A percentile compares a stretch with the other conserved stretches of the same genome.
phyloP scores from a whole-genome alignment of 2,329 filamentous ascomycete genomes.

The Aspergillus sp. region DNA sequence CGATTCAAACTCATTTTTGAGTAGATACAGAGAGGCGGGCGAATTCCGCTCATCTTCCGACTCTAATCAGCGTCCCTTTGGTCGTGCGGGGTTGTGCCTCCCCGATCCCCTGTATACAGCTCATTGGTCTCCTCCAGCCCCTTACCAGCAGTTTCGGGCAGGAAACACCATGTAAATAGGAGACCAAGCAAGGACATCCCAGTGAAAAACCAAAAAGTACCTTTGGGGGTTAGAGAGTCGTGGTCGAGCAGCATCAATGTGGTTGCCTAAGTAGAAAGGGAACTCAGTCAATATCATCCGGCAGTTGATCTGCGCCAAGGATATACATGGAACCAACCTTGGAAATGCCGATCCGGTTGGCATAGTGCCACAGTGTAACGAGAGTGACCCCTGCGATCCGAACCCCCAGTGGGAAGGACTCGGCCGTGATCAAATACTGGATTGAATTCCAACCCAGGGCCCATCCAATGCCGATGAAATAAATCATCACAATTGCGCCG shows the following conservation, averaged over 20 bases:
- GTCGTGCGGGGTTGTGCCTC: background rate
- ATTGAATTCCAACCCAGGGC: slow-evolving; percentile 9
- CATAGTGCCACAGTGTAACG: slow-evolving; percentile 5
- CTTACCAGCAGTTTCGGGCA: slow-evolving; percentile 10
- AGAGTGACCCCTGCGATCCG: background rate
- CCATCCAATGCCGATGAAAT: slow-evolving; percentile 4
- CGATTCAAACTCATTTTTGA: background rate
- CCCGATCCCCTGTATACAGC: background rate
- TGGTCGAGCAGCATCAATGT: slow-evolving; percentile 25
- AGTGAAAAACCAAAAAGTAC: slow-evolving; percentile 14
- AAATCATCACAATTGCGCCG: slow-evolving; percentile 8
- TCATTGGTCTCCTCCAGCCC: slow-evolving; percentile 9
- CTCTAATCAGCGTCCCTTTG: background rate
- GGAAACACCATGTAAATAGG: slow-evolving; percentile 1
- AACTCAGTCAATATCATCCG: background rate
- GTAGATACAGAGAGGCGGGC: background rate
- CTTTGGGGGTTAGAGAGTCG: slow-evolving; percentile 33
- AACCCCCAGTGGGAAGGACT: slow-evolving; percentile 1
- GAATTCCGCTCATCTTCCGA: background rate
- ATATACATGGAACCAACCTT: background rate
- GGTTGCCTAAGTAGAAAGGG: background rate
- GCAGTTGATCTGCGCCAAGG: background rate
- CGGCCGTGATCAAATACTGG: slow-evolving; percentile 8
- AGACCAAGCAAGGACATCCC: slow-evolving; percentile 9
- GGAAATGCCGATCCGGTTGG: slow-evolving; percentile 8